A percentile compares a stretch with the other conserved stretches of the same genome.
Conservation (phyloP, 495 filamentous ascomycete genomes). For the Penicillium cinerascens region DNA sequence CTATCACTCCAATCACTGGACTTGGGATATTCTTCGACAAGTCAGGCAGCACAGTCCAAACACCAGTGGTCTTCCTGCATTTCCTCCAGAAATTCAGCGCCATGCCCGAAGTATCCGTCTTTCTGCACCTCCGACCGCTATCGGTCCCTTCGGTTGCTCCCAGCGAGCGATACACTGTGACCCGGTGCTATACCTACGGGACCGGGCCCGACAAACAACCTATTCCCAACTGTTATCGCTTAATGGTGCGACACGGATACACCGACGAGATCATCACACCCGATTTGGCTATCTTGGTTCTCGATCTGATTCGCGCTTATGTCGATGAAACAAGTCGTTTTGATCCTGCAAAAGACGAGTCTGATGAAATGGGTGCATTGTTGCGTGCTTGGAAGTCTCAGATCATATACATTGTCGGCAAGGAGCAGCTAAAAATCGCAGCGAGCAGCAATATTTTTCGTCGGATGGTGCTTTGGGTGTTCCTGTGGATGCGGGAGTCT, state of each 20-base stretch:
- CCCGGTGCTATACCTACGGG: slow-evolving; percentile 25
- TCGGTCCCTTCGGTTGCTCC: slow-evolving; percentile 33
- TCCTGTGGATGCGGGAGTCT: slow-evolving; percentile 67
- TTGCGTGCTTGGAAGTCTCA: slow-evolving; percentile 56
- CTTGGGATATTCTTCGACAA: slow-evolving; percentile 66
- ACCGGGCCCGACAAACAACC: slow-evolving; percentile 14
- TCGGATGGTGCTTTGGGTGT: slow-evolving; percentile 47
- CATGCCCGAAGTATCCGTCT: slow-evolving; percentile 53
- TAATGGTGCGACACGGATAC: slow-evolving; percentile 66
- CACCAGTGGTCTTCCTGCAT: slow-evolving; percentile 58
- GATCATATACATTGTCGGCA: slow-evolving; percentile 68
- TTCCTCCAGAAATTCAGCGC: slow-evolving; percentile 60
- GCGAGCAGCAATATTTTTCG: slow-evolving; percentile 39
- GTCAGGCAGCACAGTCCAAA: slow-evolving; percentile 39
- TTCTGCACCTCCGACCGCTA: slow-evolving; percentile 59
- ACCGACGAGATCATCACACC: slow-evolving; percentile 62
- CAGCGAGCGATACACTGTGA: slow-evolving; percentile 45
- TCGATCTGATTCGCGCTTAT: slow-evolving; percentile 55
- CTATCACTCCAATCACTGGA: slow-evolving; percentile 44
- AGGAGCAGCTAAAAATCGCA: slow-evolving; percentile 61
- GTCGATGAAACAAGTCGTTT: slow-evolving; percentile 27
- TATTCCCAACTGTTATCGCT: slow-evolving; percentile 57
- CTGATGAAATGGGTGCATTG: slow-evolving; percentile 26
- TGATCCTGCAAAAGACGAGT: background rate
- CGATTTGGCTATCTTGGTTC: slow-evolving; percentile 56